Conservation (phyloP, 2,329 filamentous ascomycete genomes). For the Blumeria hordei region DNA sequence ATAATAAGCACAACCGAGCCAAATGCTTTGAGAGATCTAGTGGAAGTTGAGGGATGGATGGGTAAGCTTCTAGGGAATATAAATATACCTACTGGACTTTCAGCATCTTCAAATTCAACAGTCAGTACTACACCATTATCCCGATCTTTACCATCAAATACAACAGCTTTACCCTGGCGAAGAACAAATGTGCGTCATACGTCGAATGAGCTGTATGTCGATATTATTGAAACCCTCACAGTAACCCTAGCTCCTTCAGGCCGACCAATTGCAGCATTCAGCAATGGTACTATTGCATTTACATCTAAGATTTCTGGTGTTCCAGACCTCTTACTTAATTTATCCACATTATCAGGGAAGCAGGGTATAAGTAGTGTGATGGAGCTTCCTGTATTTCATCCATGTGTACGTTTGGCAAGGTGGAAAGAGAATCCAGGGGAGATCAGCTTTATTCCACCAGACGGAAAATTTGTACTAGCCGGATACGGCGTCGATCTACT, state of each 20-base stretch:
- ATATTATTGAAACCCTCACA: slow-evolving; percentile 71
- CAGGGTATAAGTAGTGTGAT: slow-evolving; percentile 51
- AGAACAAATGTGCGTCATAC: slow-evolving; percentile 83
- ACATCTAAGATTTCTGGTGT: slow-evolving; percentile 87
- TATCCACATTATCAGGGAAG: slow-evolving; percentile 62
- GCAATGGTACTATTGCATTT: slow-evolving; percentile 82
- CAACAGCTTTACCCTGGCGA: slow-evolving; percentile 56
- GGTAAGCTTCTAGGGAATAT: slow-evolving; percentile 76
- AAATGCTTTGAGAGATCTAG: slow-evolving; percentile 73
- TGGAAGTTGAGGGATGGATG: slow-evolving; percentile 77
- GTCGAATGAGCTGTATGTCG: slow-evolving; percentile 90
- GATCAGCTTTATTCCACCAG: slow-evolving; percentile 86
- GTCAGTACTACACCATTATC: slow-evolving; percentile 14
- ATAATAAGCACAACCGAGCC: slow-evolving; percentile 76
- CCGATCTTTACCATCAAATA: slow-evolving; percentile 18
- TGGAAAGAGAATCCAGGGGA: slow-evolving; percentile 81
- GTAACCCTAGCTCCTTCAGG: slow-evolving; percentile 83
- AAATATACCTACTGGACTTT: slow-evolving; percentile 33
- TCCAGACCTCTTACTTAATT: slow-evolving; percentile 62
- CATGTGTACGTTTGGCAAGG: slow-evolving; percentile 69
- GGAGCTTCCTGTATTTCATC: slow-evolving; percentile 83
- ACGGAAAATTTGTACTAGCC: slow-evolving; percentile 78
- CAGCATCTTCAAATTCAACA: slow-evolving; percentile 10
- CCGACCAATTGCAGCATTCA: slow-evolving; percentile 61
- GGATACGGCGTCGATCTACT: slow-evolving; percentile 87